Base-by-base conservation (phyloP, 1,284 basidiomycete genomes). In the Malassezia vespertilionis region DNA sequence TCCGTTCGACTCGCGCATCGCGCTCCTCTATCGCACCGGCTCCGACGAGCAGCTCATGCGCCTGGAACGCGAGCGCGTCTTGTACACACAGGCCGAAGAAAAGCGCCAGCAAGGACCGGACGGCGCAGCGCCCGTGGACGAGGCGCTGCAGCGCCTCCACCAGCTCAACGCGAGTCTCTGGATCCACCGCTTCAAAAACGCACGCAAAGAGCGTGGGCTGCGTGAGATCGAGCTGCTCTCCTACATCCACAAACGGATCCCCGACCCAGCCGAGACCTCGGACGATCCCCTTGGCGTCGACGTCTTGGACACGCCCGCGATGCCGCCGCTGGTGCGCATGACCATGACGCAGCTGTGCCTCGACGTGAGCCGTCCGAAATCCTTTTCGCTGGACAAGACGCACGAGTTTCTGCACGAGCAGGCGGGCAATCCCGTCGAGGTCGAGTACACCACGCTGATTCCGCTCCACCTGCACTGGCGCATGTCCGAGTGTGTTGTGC, bases 391-490 rank as follows among this genome's bases (percentile, higher is more conserved):
- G 11, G 56, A 47, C 12, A 68, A 76, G 2, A 74, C 90, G 14
- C 61, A 80, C 9, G 77, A 82, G 53, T 91, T 86, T 71, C 73
- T 89, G 33, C 65, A 80, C 52, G 76, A 80, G 39, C 78, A 83
- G 53, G 86, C 86, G 15, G 82, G 82, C 7, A 69, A 88, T 35
- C 86, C 86, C 1, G 74, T 71, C 31, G 78, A 84, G 50, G 82
- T 82, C 0, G 64, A 79, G 54, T 95, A 83, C 69, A 82, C 85
- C 10, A 75, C 95, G 23, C 76, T 95, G 50, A 72, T 95, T 4
- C 90, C 91, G 1, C 72, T 95, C 59, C 82, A 89, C 61, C 71
- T 96, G 28, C 76, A 78, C 21, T 80, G 86, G 74, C 76, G 80
- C 9, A 75, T 87, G 53, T 75, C 77, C 2, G 78, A 81, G 21